These are phyloP conservation scores for Syncephalastrum contaminatum DNA, from an alignment of 371 early-diverging fungal genomes.

Conservation along the genomic window DNA sequence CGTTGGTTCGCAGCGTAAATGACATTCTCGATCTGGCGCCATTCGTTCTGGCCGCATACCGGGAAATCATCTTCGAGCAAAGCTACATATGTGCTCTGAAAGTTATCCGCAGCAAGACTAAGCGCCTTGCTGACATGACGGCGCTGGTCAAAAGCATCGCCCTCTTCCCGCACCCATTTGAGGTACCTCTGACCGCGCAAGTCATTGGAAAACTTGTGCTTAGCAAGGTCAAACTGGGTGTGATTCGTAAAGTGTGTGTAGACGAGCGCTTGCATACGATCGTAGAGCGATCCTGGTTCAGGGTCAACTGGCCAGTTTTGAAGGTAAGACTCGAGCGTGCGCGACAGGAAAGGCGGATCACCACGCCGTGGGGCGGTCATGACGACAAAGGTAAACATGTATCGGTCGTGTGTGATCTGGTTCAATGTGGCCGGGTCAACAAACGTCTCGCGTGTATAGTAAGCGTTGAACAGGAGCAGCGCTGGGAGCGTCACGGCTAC, in stretches of 20 bases:
- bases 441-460: constrained; percentile 33
- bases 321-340: constrained; percentile 54
- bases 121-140: constrained; percentile 58
- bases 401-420: constrained; percentile 34
- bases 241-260: constrained; percentile 64
- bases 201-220: constrained; percentile 33
- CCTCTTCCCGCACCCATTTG: constrained; percentile 53
- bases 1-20: constrained; percentile 47
- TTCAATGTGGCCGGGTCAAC: constrained; percentile 38
- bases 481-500: constrained; percentile 30
- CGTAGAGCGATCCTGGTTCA: constrained; percentile 41
- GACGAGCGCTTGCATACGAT: constrained; percentile 53
- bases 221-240: constrained; percentile 47
- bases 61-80: constrained; percentile 67
- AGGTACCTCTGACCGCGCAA: constrained; percentile 54
- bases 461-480: constrained; percentile 37
- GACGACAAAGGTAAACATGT: constrained; percentile 53
- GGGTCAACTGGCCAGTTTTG: constrained; percentile 50
- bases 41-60: constrained; percentile 49
- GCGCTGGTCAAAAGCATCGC: constrained; percentile 50
- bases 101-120: constrained; percentile 29
- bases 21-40: constrained; percentile 55
- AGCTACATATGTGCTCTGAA: constrained; percentile 47
- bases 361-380: constrained; percentile 63
- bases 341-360: constrained; percentile 49